Conservation (phyloP, 2,329 filamentous ascomycete species). For the Neonectria magnoliae region DNA sequence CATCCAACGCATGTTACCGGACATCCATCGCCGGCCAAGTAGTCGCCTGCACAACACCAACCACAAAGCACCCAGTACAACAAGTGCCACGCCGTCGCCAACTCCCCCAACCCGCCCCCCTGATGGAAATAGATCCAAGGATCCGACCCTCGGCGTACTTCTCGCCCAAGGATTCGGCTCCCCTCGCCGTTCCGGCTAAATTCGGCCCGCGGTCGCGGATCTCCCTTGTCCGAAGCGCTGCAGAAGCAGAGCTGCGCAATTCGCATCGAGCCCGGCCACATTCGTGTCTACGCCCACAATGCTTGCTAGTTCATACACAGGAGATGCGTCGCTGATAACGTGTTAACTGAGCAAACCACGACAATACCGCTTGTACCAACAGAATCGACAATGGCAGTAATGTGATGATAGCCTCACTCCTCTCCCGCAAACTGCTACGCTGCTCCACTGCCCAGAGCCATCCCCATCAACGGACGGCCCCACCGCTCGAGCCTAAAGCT, state of each 20-base stretch:
- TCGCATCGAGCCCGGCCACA: constrained; percentile 1
- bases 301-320: not conserved
- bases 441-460: constrained; percentile 23
- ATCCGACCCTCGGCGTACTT: constrained; percentile 10
- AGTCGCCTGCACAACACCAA: constrained; percentile 3
- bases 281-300: not conserved
- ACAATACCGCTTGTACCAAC: constrained; percentile 11
- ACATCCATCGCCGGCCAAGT: constrained; percentile 10
- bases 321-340: not conserved
- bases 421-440: constrained; percentile 18
- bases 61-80: not conserved
- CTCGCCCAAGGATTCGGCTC: not conserved
- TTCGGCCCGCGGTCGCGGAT: constrained; percentile 40
- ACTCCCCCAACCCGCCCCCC: constrained; percentile 2
- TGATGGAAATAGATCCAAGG: not conserved
- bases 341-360: constrained; percentile 1
- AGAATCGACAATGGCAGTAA: not conserved
- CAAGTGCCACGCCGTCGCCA: constrained; percentile 14
- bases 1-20: constrained; percentile 8
- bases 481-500: constrained; percentile 29
- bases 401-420: constrained; percentile 40
- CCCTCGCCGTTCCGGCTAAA: constrained; percentile 31
- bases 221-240: constrained; percentile 2
- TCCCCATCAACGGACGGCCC: constrained; percentile 38
- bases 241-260: constrained; percentile 6